These are phyloP conservation scores for Penicillium riverlandense DNA, from an alignment of 495 filamentous ascomycete species.

Conservation along the genomic window DNA sequence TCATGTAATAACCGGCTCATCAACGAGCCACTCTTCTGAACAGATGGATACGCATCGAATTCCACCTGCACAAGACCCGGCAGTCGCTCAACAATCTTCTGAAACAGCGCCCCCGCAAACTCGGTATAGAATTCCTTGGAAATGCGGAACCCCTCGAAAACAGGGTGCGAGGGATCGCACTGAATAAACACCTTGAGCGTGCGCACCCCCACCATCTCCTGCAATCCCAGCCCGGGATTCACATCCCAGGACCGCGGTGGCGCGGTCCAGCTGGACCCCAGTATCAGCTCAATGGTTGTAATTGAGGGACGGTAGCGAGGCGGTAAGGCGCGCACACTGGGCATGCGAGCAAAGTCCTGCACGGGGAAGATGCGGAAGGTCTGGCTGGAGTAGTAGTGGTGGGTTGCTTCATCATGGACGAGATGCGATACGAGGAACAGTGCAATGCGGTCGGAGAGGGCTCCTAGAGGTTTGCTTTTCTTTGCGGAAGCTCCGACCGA, in stretches of 20 bases:
- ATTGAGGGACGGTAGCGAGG: slow-evolving; percentile 57
- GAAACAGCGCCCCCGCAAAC: slow-evolving; percentile 57
- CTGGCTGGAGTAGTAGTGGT: slow-evolving; percentile 67
- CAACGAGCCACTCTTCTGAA: slow-evolving; percentile 60
- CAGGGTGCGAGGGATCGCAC: slow-evolving; percentile 64
- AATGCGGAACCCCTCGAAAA: slow-evolving; percentile 66
- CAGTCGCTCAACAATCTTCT: slow-evolving; percentile 50
- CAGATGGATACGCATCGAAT: slow-evolving; percentile 68
- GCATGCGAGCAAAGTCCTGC: slow-evolving; percentile 60
- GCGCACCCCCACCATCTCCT: slow-evolving; percentile 52
- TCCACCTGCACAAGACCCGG: slow-evolving; percentile 56
- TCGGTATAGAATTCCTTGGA: slow-evolving; percentile 66
- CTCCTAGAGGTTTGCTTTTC: slow-evolving; percentile 52
- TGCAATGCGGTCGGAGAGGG: slow-evolving; percentile 40
- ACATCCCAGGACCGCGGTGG: slow-evolving; percentile 71
- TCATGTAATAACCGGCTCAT: slow-evolving; percentile 61
- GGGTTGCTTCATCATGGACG: slow-evolving; percentile 64
- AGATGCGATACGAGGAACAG: slow-evolving; percentile 57
- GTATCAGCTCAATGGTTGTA: slow-evolving; percentile 63
- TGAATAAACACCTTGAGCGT: slow-evolving; percentile 71
- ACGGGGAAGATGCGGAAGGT: slow-evolving; percentile 73
- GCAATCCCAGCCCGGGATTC: slow-evolving; percentile 55
- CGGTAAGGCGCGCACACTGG: slow-evolving; percentile 37
- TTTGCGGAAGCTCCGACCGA: slow-evolving; percentile 72
- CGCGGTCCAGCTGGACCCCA: slow-evolving; percentile 74